Conservation (phyloP, 2,329 filamentous ascomycete genomes). For the Chaetomium strumarium region DNA sequence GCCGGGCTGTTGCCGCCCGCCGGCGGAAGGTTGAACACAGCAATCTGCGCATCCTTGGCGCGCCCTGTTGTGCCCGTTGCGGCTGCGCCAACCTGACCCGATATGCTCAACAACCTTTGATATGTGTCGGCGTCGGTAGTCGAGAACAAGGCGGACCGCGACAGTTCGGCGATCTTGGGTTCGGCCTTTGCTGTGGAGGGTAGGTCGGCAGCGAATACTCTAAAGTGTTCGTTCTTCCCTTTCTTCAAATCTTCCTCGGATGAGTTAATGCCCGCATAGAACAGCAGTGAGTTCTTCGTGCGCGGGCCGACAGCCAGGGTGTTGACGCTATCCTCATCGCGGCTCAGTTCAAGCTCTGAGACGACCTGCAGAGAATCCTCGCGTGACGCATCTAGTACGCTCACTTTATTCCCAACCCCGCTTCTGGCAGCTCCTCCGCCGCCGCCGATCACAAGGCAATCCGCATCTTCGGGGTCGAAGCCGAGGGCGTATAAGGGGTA, state of each 20-base stretch:
- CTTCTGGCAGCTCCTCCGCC: conserved; percentile 78
- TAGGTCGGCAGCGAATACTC: conserved; percentile 60
- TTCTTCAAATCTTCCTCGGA: conserved; percentile 64
- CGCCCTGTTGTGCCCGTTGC: conserved; percentile 59
- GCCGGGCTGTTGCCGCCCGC: conserved; percentile 41
- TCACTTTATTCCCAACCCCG: conserved; percentile 82
- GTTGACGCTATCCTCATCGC: conserved; percentile 83
- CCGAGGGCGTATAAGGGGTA: conserved; percentile 86
- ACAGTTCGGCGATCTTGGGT: conserved; percentile 45
- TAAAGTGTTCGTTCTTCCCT: conserved; percentile 78
- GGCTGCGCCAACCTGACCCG: conserved; percentile 63
- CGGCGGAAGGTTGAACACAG: conserved; percentile 64
- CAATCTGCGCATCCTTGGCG: conserved; percentile 68
- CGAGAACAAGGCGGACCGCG: conserved; percentile 48
- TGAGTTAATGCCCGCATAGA: conserved; percentile 80
- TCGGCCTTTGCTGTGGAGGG: conserved; percentile 27
- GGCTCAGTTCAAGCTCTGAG: conserved; percentile 70
- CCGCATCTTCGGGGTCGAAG: conserved; percentile 75
- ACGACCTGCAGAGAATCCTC: conserved; percentile 58
- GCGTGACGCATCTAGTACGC: conserved; percentile 63
- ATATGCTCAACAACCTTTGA: conserved; percentile 53
- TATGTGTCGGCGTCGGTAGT: conserved; percentile 49
- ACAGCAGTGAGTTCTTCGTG: conserved; percentile 49
- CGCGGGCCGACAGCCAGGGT: conserved; percentile 66
- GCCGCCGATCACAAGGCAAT: conserved; percentile 73